These are phyloP conservation scores for Cryptosporidium baileyi DNA, from an alignment of 169 alveolate genomes.

Conservation along the genomic window DNA sequence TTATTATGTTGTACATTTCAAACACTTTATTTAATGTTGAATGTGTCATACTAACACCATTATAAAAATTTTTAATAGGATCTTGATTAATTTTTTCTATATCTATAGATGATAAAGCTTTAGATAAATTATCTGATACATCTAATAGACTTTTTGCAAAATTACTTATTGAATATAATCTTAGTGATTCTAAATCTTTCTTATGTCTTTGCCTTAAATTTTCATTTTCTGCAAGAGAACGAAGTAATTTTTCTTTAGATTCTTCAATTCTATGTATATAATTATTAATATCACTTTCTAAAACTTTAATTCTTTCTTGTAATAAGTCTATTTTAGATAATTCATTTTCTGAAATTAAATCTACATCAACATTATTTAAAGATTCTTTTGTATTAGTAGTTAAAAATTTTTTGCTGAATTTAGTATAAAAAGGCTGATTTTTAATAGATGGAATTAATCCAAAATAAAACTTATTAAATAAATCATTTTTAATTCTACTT, in stretches of 20 bases:
- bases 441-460: no score
- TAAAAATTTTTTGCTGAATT: no score
- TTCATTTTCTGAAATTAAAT: no score
- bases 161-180: slow-evolving; percentile 79
- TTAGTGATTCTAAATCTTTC: slow-evolving; percentile 73
- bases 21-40: slow-evolving; percentile 73
- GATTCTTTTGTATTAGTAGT: no score
- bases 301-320: slow-evolving; percentile 37
- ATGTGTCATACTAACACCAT: slow-evolving; percentile 80
- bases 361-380: no score
- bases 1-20: slow-evolving; percentile 75
- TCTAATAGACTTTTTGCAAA: slow-evolving; percentile 85
- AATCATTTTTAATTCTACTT: no score
- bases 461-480: no score
- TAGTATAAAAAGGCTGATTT: no score
- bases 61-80: slow-evolving; percentile 71
- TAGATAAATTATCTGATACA: slow-evolving; percentile 80
- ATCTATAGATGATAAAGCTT: slow-evolving; percentile 76
- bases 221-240: slow-evolving; percentile 72
- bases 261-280: slow-evolving; percentile 30
- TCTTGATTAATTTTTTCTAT: slow-evolving; percentile 55
- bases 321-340: background rate
- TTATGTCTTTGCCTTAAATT: slow-evolving; percentile 69
- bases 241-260: slow-evolving; percentile 48
- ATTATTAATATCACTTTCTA: slow-evolving; percentile 26